These are phyloP conservation scores for Ormosia emarginata DNA, from an alignment of 306 rosid species.

Conservation along the genomic window DNA sequence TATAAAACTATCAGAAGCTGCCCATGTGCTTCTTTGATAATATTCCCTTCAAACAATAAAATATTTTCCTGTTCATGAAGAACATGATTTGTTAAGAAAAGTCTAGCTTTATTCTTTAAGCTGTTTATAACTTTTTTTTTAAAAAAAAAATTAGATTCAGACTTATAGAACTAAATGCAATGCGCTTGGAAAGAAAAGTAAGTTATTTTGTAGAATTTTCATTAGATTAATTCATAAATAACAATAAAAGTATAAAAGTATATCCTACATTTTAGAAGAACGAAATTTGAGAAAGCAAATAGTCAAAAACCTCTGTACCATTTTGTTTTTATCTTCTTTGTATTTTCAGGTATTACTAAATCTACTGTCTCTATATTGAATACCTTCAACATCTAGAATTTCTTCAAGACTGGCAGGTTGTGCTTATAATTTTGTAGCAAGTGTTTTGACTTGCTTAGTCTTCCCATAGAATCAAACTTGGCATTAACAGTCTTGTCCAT, in stretches of 20 bases:
- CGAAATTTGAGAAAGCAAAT: no score
- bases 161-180: background rate
- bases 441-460: background rate
- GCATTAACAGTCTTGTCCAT: background rate
- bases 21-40: background rate
- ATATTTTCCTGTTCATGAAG: background rate
- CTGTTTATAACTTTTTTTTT: background rate
- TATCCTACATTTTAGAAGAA: background rate
- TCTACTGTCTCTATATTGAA: background rate
- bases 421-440: background rate
- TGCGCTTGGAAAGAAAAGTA: background rate
- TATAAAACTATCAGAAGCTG: background rate
- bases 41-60: background rate
- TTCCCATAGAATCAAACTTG: background rate
- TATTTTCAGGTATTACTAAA: background rate
- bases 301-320: background rate
- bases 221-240: background rate
- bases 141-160: background rate
- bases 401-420: background rate
- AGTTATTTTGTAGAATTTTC: background rate
- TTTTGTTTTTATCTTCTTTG: background rate
- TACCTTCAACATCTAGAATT: background rate
- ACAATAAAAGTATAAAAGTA: background rate
- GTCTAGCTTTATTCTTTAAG: background rate
- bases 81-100: background rate